Evolutionary conservation across 345 rosid genomes (phyloP), one percentile per base, ranked within the genome.

Genomic region (Microthlaspi erraticum): DNA sequence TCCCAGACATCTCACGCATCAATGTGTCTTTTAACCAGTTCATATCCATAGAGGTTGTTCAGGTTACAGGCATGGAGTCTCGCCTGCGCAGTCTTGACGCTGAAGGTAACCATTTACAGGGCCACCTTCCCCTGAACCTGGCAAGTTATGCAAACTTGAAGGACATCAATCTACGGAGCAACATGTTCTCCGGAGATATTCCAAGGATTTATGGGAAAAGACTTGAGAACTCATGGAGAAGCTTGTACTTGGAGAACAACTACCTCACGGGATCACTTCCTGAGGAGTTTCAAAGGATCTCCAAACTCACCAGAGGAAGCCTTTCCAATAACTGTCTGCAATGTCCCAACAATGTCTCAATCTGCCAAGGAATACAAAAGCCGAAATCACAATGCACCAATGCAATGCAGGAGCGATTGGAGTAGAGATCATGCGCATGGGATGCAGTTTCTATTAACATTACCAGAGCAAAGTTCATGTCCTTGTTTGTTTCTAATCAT

Each of bases 311-410:
- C 18, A 80, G 54, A 80, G 87, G 87, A 46, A 87, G 78, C 68
- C 81, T 87, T 68, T 83, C 84, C 3, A 80, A 63, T 52, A 87
- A 85, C 67, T 84, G 90, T 71, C 73, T 78, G 19, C 76, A 54
- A 32, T 85, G 88, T 50, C 83, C 84, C 0, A 13, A 6, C 53
- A 71, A 62, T 33, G 55, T 78, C 62, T 19, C 60, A n/a, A 55
- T 82, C 52, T 87, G 90, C 74, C 63, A 64, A 36, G 88, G 85
- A 61, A 52, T 71, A 48, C 90, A 85, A 64, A 80, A 80, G 71
- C 75, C 84, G 8, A 61, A 59, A 62, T 60, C 83, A 19, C 83
- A 80, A 26, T 84, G 90, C 53, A 76, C 79, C 62, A 76, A 70
- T 23, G 58, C 73, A 8, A 73, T 78, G 60, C 54, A 37, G 58